A percentile compares a stretch with the other conserved stretches of the same genome.
phyloP scores from a whole-genome alignment of 805 yeast species.

The Naumovozyma baii region DNA sequence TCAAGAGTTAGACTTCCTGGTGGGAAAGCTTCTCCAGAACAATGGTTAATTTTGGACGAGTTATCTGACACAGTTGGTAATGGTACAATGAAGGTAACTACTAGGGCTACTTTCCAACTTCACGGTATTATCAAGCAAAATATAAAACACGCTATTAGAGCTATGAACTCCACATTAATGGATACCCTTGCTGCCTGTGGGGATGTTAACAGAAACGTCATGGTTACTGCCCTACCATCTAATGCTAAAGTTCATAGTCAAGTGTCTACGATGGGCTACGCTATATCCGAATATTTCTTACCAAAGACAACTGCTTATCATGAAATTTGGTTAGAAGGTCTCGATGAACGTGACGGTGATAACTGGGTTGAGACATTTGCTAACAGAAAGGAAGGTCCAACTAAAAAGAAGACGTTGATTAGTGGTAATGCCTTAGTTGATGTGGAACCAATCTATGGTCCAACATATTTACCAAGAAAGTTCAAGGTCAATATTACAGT shows the following conservation, averaged over 20 bases:
- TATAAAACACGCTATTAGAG: slow-evolving; percentile 83
- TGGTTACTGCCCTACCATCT: slow-evolving; percentile 80
- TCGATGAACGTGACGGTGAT: slow-evolving; percentile 49
- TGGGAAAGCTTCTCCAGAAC: slow-evolving; percentile 77
- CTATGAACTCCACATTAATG: slow-evolving; percentile 80
- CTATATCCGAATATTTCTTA: slow-evolving; percentile 70
- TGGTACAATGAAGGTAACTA: slow-evolving; percentile 87
- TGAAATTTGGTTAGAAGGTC: slow-evolving; percentile 91
- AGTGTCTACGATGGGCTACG: slow-evolving; percentile 51
- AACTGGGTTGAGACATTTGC: slow-evolving; percentile 59
- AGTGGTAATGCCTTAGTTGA: slow-evolving; percentile 78
- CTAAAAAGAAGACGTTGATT: slow-evolving; percentile 69
- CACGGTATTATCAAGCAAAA: slow-evolving; percentile 90
- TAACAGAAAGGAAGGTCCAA: slow-evolving; percentile 63
- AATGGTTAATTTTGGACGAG: slow-evolving; percentile 80
- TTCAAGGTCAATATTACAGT: slow-evolving; percentile 90
- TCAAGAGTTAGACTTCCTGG: slow-evolving; percentile 93
- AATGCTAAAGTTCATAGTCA: slow-evolving; percentile 76
- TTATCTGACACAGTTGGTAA: slow-evolving; percentile 78
- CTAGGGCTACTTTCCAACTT: slow-evolving; percentile 93
- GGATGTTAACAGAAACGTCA: slow-evolving; percentile 94
- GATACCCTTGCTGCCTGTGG: slow-evolving; percentile 98
- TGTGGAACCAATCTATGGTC: slow-evolving; percentile 81
- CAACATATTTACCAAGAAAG: slow-evolving; percentile 85
- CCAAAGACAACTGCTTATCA: slow-evolving; percentile 94